A percentile compares a stretch with the other conserved stretches of the same genome.
Conservation (phyloP, 1,284 basidiomycete species). For the Ganoderma sinense region DNA sequence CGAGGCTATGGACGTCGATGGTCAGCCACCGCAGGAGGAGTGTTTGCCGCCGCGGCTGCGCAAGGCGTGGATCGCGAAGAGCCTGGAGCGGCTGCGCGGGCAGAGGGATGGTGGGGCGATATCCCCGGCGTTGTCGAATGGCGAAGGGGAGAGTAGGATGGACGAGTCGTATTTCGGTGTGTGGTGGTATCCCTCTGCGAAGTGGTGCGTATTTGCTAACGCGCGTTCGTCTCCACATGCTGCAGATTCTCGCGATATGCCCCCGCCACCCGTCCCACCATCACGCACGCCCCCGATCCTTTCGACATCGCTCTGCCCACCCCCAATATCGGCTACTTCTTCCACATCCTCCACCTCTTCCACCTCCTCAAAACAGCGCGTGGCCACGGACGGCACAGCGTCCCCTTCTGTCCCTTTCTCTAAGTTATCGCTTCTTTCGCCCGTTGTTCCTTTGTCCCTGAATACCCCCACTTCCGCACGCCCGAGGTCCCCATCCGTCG, state of each 20-base stretch:
- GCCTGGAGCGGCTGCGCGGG: constrained; percentile 40
- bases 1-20: constrained; percentile 31
- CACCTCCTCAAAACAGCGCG: constrained; percentile 21
- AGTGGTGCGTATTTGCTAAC: neutral
- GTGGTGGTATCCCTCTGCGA: constrained; percentile 3
- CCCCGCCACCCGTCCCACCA: constrained; percentile 55
- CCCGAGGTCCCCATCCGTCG: neutral
- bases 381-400: constrained; percentile 22
- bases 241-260: constrained; percentile 48
- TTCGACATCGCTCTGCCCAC: constrained; percentile 31
- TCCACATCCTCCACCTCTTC: constrained; percentile 32
- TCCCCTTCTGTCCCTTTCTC: constrained; percentile 50
- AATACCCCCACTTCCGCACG: constrained; percentile 6
- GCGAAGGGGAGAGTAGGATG: neutral
- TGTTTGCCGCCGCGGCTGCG: constrained; percentile 71
- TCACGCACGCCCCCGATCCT: constrained; percentile 45
- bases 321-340: constrained; percentile 41
- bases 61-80: constrained; percentile 55
- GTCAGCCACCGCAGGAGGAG: constrained; percentile 43
- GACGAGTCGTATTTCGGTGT: constrained; percentile 25
- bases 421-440: constrained; percentile 45
- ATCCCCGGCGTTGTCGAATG: neutral
- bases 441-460: constrained; percentile 25
- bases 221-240: neutral
- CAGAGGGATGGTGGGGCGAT: neutral